Evolutionary conservation across 768 basidiomycete species (phyloP), one percentile per base, ranked within the genome.

Genomic region (Aureoboletus auriporus): DNA sequence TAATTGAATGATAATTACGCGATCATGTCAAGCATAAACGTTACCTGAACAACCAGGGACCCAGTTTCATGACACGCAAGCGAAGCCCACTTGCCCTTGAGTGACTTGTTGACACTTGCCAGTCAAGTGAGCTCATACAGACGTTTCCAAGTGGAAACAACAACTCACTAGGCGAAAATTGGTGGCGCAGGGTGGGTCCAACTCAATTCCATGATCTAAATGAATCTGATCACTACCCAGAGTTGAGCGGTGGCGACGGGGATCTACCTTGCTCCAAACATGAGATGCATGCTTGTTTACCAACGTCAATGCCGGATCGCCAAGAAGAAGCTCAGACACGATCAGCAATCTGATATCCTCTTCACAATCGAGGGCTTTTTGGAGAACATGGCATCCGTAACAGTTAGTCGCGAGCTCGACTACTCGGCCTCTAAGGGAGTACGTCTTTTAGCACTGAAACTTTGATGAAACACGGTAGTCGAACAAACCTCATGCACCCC

Each of bases 241-340:
- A 44, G 33, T 23, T 33, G 33, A 36, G 30, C 30, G 13, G 16
- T 36, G 38, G 16, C 23, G 55, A 49, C 13, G 6, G 7, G 12
- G 47, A 47, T 33, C 17, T 53, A 87, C 87, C 76, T 92, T 92
- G 69, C 88, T 90, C 89, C 90, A 93, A 29, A 93, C 90, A 63
- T 93, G 90, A 41, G 88, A 89, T 1, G 89, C 89, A 63, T 93
- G 90, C 64, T 93, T 93, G 66, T 92, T 92, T 8, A 92, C 85
- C 27, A 93, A 73, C 6, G 90, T 93, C 62, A 88, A 79, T 1
- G 88, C 87, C 8, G 89, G 90, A 61, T 93, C 90, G 2, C 88
- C 86, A 17, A 85, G 75, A 38, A 93, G 78, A 36, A 93, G 76
- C 63, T 93, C 90, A 3, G 86, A 86, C 17, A 93, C 90, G 49